Evolutionary conservation across 805 yeast genomes (phyloP), one percentile per base, ranked within the genome.

Genomic region (Kazachstania viticola): DNA sequence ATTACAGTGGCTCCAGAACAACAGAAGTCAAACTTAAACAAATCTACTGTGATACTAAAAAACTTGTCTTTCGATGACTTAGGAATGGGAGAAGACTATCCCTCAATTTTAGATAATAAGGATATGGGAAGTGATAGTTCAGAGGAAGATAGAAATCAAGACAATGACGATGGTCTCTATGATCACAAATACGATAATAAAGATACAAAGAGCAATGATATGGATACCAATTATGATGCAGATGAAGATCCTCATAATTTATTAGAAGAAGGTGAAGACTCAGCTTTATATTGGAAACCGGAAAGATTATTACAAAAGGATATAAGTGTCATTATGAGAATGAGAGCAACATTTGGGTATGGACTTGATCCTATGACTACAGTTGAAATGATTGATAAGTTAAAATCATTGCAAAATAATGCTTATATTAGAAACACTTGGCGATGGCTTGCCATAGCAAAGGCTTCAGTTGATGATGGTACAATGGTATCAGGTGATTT

Each of bases 391-490:
- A 58, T 75, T 24, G 82, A 72, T 39, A 61, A 60, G 18, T 50
- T 73, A 21, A 67, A 64, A 33, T 58, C 65, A 2, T 51, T 73
- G 16, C 72, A 75, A 28, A 67, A 56, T 34, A 64, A 62, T 32
- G 58, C 61, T n/a, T 79, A 72, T 39, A 59, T 79, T 30, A 62
- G 79, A 38, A 78, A 82, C 44, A 79, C 94, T 0, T 88, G 97
- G 97, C 75, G 79, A 48, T 88, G 97, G 97, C 58, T 88, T 21
- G 70, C 73, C 1, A 70, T 81, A 31, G 83, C 93, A 0, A 68
- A 72, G 33, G 72, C 70, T 26, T 66, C 81, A 1, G 73, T 74
- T 4, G 67, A 67, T 14, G 70, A 75, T 30, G 79, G 82, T 0
- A 61, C 77, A 2, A 78, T 82, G 79, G 61, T 71, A 3, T 67